phyloP scores from a whole-genome alignment of 768 basidiomycete species.

The Tricholoma sp. region DNA sequence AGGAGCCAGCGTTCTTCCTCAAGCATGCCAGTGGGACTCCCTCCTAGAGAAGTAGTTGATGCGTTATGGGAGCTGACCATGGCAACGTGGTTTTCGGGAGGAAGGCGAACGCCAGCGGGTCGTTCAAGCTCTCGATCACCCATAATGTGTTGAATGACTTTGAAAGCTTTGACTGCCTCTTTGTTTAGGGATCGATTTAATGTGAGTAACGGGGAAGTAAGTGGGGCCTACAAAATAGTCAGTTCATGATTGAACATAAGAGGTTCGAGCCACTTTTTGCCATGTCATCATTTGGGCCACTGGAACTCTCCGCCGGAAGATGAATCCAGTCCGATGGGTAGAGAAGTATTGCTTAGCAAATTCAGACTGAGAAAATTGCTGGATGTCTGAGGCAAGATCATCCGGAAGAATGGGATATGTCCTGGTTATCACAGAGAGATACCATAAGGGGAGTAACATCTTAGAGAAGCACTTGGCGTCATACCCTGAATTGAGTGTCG shows the following conservation, averaged over 20 bases:
- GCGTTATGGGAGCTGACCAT: conserved; percentile 38
- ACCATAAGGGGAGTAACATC: conserved; percentile 4
- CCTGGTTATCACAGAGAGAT: conserved; percentile 31
- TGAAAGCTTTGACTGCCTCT: conserved; percentile 83
- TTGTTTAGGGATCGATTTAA: conserved; percentile 60
- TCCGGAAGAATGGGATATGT: conserved; percentile 74
- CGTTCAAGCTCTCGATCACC: conserved; percentile 81
- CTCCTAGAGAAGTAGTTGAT: conserved; percentile 42
- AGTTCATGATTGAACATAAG: not conserved
- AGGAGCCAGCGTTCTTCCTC: conserved; percentile 89
- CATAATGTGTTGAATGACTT: conserved; percentile 89
- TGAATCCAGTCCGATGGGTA: conserved; percentile 83
- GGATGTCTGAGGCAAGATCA: conserved; percentile 79
- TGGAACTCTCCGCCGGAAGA: conserved; percentile 77
- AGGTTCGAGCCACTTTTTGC: conserved; percentile 57
- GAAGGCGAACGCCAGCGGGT: conserved; percentile 43
- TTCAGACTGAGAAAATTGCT: conserved; percentile 80
- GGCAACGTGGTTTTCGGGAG: conserved; percentile 39
- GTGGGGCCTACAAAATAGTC: conserved; percentile 39
- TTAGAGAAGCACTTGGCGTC: conserved; percentile 19
- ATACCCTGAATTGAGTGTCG: conserved; percentile 63
- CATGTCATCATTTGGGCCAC: conserved; percentile 86
- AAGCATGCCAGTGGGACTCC: conserved; percentile 38
- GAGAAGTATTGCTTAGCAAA: conserved; percentile 88
- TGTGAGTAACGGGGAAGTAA: conserved; percentile 70